phyloP scores from a whole-genome alignment of 202 grass and related monocot genomes.

The Eragrostis tef region DNA sequence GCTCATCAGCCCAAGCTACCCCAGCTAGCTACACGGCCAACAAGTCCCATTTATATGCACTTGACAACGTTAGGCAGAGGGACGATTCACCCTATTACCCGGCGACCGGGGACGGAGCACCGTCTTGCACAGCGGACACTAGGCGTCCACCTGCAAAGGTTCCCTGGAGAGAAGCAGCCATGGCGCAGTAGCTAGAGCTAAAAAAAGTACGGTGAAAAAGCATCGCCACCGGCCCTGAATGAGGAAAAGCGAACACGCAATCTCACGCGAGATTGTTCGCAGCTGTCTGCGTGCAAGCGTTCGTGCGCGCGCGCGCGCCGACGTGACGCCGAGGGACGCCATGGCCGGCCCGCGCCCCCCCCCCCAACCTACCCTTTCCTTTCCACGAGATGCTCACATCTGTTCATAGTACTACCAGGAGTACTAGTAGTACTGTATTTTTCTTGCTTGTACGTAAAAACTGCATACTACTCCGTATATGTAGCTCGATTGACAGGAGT shows the following conservation, averaged over 20 bases:
- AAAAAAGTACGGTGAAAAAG: background rate
- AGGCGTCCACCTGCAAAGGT: background rate
- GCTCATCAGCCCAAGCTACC: background rate
- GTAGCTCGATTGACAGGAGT: background rate
- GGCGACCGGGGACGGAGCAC: background rate
- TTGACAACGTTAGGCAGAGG: conserved; percentile 36
- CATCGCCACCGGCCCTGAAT: conserved; percentile 45
- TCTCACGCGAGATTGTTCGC: conserved; percentile 51
- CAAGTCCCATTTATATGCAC: conserved; percentile 43
- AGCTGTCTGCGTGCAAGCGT: background rate
- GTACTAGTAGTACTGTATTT: background rate
- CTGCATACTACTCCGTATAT: background rate
- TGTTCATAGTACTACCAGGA: too few relatives aligned
- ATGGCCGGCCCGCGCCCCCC: background rate
- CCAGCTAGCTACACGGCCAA: background rate
- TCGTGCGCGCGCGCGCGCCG: background rate
- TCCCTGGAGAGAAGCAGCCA: background rate
- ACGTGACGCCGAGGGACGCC: conserved; percentile 30
- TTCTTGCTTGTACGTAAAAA: background rate
- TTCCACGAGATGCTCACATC: background rate
- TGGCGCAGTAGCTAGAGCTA: background rate
- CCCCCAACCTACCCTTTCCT: background rate
- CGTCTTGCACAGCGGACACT: background rate
- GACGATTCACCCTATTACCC: conserved; percentile 26
- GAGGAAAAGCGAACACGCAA: conserved; percentile 63